phyloP scores from a whole-genome alignment of 768 basidiomycete genomes.

The Trametes meyenii region DNA sequence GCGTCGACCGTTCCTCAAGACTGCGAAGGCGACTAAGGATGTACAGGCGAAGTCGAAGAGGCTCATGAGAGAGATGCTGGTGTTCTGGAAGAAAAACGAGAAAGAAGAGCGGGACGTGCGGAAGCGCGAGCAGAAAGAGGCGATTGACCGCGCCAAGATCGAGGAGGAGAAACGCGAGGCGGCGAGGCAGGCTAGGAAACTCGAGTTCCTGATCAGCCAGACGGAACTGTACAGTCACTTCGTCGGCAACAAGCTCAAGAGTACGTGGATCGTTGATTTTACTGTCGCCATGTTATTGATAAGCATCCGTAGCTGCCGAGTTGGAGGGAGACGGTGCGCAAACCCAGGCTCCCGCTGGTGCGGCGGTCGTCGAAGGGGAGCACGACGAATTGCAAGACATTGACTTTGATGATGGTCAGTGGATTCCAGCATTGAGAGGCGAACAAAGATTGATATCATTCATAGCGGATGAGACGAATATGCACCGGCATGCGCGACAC shows the following conservation, averaged over 20 bases:
- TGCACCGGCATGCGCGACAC: slow-evolving; percentile 80
- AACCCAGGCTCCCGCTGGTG: slow-evolving; percentile 54
- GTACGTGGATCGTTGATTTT: slow-evolving; percentile 45
- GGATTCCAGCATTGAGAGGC: neutral
- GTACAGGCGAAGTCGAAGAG: slow-evolving; percentile 83
- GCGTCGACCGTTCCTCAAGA: slow-evolving; percentile 71
- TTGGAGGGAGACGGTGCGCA: slow-evolving; percentile 61
- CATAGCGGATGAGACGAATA: slow-evolving; percentile 84
- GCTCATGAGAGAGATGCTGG: slow-evolving; percentile 93
- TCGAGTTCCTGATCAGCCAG: slow-evolving; percentile 98
- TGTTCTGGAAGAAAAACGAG: slow-evolving; percentile 98
- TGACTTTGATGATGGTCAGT: slow-evolving; percentile 88
- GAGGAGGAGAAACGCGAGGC: slow-evolving; percentile 95
- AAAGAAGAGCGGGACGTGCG: slow-evolving; percentile 93
- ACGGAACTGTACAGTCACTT: slow-evolving; percentile 99
- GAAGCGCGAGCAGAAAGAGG: slow-evolving; percentile 94
- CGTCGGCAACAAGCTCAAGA: slow-evolving; percentile 95
- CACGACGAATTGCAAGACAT: slow-evolving; percentile 64
- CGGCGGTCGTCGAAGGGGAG: slow-evolving; percentile 59
- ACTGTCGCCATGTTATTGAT: slow-evolving; percentile 14
- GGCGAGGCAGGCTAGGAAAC: slow-evolving; percentile 90
- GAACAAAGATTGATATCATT: slow-evolving; percentile 1
- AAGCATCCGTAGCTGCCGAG: slow-evolving; percentile 60
- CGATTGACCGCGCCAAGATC: slow-evolving; percentile 79
- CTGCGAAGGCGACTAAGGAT: slow-evolving; percentile 80